Evolutionary conservation across 2,329 filamentous ascomycete genomes (phyloP), one percentile per base, ranked within the genome.

Genomic region (Phoma sp.): DNA sequence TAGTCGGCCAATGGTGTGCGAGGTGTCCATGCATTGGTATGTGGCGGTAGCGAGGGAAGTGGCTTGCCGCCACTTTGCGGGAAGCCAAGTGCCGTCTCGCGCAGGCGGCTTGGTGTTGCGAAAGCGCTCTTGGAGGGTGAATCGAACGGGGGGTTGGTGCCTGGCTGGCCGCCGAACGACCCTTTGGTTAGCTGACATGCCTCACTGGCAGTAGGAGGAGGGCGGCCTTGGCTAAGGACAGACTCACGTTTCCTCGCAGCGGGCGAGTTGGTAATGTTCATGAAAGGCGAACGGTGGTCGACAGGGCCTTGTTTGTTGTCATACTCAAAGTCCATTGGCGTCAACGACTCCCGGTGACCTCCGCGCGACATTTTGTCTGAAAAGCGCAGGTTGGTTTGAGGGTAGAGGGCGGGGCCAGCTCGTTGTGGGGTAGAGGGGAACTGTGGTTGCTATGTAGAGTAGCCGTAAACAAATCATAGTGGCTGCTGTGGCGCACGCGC

Each of bases 281-380:
- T 67, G 64, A 82, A 84, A 1, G 81, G 81, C 35, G 81, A 83
- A 43, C 70, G 72, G 25, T 68, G 65, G 64, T 83, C 80, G 2
- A 80, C 60, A 4, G 78, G 78, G 21, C 79, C 81, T 3, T 68
- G 75, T 27, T 73, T 65, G 60, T 82, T 82, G 50, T 80, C 69
- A 63, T 75, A 84, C 63, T 82, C 76, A 69, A 81, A 84, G 70
- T 84, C 82, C 82, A 84, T 84, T 50, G 79, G 80, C 65, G 69
- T 75, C 41, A 77, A 76, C 43, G 79, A 74, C 33, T 69, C 70
- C 46, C 78, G 76, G 40, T 70, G 68, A n/a, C 32, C 32, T 31
- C 52, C 51, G 25, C 65, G 64, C 53, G 66, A 65, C 70, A 72
- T 73, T 33, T 21, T 60, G 60, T 32, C 43, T 43, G 32, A 2